Evolutionary conservation across 2,329 filamentous ascomycete genomes (phyloP).

Genomic region (Fusarium secorum): DNA sequence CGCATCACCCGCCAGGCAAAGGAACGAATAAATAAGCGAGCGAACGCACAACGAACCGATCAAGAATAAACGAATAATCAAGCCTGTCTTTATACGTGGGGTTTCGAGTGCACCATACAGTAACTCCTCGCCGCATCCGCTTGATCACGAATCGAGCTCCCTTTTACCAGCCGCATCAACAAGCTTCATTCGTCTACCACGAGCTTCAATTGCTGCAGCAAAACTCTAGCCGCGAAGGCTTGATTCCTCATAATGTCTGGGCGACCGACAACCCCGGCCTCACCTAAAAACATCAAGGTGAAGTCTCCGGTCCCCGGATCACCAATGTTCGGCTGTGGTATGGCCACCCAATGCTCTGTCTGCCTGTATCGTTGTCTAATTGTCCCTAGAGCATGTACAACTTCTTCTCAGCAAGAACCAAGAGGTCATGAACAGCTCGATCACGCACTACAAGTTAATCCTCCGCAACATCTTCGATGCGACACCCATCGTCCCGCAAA

Average conservation of each 20-base stretch:
- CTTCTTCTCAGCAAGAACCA: constrained; percentile 68
- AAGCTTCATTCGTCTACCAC: neutral
- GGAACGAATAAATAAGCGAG: neutral
- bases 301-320: constrained; percentile 66
- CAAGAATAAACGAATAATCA: neutral
- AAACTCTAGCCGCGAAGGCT: neutral
- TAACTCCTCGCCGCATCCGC: neutral
- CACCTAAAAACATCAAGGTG: constrained; percentile 65
- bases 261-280: constrained; percentile 59
- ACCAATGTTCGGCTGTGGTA: constrained; percentile 71
- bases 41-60: neutral
- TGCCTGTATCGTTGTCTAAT: constrained; percentile 40
- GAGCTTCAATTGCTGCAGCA: neutral
- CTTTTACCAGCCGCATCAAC: neutral
- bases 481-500: constrained; percentile 70
- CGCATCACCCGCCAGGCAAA: constrained; percentile 9
- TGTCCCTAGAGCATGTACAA: constrained; percentile 72
- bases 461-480: constrained; percentile 75
- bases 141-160: constrained; percentile 1
- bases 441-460: constrained; percentile 76
- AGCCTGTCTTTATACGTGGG: neutral
- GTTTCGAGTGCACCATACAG: neutral
- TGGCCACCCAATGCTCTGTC: constrained; percentile 41
- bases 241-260: constrained; percentile 51
- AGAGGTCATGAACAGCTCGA: constrained; percentile 72